These are phyloP conservation scores for Piper betle DNA, from an alignment of 164 flowering plant species.

Conservation along the genomic window DNA sequence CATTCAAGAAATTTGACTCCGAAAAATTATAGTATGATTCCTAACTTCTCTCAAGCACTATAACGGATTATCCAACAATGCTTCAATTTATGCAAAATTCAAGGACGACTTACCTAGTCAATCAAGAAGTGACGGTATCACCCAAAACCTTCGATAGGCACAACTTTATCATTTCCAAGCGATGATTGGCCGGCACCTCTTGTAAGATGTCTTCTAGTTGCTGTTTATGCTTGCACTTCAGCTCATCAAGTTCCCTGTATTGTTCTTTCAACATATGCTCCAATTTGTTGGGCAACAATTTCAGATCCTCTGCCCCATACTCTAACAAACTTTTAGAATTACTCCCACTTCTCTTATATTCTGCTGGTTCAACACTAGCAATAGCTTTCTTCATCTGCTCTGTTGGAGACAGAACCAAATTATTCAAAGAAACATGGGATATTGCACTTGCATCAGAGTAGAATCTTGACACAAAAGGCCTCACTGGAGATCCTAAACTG, in stretches of 20 bases:
- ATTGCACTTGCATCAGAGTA: constrained; percentile 8
- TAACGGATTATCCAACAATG: no score
- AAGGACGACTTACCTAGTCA: background rate
- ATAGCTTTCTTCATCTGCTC: background rate
- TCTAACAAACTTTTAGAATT: background rate
- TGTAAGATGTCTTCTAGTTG: constrained; percentile 39
- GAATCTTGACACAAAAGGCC: constrained; percentile 21
- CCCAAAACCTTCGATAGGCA: constrained; percentile 26
- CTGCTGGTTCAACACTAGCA: background rate
- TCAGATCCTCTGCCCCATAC: constrained; percentile 20
- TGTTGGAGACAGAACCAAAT: background rate
- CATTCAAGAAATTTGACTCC: no score
- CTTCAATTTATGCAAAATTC: no score
- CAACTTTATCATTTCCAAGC: constrained; percentile 16
- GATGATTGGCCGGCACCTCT: constrained; percentile 37
- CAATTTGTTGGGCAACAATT: constrained; percentile 30
- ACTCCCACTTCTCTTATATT: constrained; percentile 4
- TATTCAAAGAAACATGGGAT: no score
- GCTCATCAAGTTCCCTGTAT: constrained; percentile 47
- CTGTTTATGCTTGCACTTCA: constrained; percentile 42
- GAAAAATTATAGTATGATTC: no score
- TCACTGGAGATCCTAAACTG: constrained; percentile 36
- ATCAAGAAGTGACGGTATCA: background rate
- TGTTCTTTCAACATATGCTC: constrained; percentile 45
- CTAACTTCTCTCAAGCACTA: no score